Base-by-base conservation (phyloP, 2,329 filamentous ascomycete genomes). In the Cladophialophora exuberans region DNA sequence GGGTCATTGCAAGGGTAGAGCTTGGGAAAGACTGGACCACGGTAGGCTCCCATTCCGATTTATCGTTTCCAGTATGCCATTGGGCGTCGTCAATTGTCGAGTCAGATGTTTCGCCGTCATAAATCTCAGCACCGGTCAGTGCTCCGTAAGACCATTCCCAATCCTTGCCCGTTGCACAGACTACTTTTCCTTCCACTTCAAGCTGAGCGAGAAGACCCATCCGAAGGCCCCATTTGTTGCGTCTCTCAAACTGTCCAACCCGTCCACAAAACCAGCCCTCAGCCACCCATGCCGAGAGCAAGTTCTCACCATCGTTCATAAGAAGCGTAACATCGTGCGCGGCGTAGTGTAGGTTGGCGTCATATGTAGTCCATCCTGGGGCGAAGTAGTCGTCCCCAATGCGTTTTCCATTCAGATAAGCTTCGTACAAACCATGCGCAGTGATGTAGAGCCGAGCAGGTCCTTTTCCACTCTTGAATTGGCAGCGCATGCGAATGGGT, bases 301-400 rank as follows among this genome's bases (percentile, higher is more conserved):
- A 67, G 59, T 81, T 81, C 2, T 62, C 54, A 2, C 69, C 70
- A 0, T 61, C 42, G 3, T 50, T 56, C 1, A 82, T 51, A 0
- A 78, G 67, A 1, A 68, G 57, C 0, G 73, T 74, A 1, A 83
- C 76, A 55, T 84, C 78, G 49, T 78, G 80, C 0, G 76, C 79
- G 48, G 83, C 74, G 55, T 83, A 84, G 1, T 73, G 69, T 15
- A 78, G 73, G 0, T 79, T 71, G 43, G 76, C 65, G 0, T 73
- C 66, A 57, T 83, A 83, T 2, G 73, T 73, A 41, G 76, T 75
- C 76, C 79, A 83, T 0, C 80, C 79, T 0, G 80, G 79, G 17
- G 79, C 76, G 18, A 81, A 65, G 31, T 74, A 70, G 20, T 67
- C 57, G 55, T 70, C 59, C 0, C 74, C 73, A 2, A 80, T 72